Evolutionary conservation across 306 rosid species (phyloP).

Genomic region (Cucurbita maxima): DNA sequence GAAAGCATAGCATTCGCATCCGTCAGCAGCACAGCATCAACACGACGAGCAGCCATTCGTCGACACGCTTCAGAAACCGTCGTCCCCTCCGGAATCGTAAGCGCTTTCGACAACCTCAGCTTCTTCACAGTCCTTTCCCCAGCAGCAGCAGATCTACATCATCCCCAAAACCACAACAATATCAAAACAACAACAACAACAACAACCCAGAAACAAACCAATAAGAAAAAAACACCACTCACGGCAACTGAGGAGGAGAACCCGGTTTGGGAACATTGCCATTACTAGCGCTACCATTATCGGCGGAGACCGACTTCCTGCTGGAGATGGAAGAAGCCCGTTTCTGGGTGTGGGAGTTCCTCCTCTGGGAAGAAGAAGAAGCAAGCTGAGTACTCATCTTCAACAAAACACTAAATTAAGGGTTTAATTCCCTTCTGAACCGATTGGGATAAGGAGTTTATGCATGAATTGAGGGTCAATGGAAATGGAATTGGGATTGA

Average conservation of each 20-base stretch:
- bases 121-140: slow-evolving; percentile 89
- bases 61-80: slow-evolving; percentile 88
- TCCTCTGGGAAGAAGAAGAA: slow-evolving; percentile 20
- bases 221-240: background rate
- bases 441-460: background rate
- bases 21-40: slow-evolving; percentile 66
- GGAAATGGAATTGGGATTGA: background rate
- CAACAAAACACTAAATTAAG: background rate
- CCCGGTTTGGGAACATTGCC: slow-evolving; percentile 33
- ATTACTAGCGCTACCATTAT: slow-evolving; percentile 25
- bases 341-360: slow-evolving; percentile 28
- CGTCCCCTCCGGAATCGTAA: slow-evolving; percentile 79
- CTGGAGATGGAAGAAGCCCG: slow-evolving; percentile 36
- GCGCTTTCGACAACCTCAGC: slow-evolving; percentile 76
- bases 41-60: slow-evolving; percentile 88
- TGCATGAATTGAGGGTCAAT: background rate
- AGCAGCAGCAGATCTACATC: slow-evolving; percentile 35
- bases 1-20: slow-evolving; percentile 85
- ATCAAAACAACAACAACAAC: too few relatives aligned
- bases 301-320: slow-evolving; percentile 25
- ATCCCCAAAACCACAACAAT: background rate
- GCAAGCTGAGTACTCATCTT: slow-evolving; percentile 55
- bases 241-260: slow-evolving; percentile 56
- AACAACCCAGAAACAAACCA: background rate
- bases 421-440: background rate